Base-by-base conservation (phyloP, 768 basidiomycete genomes). In the Boletellus ananas region DNA sequence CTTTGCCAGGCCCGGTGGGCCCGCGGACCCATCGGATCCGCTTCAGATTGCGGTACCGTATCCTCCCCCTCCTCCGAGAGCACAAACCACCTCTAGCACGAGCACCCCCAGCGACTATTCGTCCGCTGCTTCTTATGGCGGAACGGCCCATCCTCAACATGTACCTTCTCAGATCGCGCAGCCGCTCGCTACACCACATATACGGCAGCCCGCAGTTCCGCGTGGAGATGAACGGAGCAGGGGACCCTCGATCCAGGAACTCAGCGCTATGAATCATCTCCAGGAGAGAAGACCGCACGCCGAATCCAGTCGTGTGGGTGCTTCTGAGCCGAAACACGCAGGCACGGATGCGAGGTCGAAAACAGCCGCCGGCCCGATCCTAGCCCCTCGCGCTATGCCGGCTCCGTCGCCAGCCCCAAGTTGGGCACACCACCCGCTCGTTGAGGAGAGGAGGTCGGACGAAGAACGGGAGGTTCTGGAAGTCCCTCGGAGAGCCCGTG, bases 1-100 rank as follows among this genome's bases (percentile, higher is more conserved):
- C 11, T 73, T 77, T 45, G 67, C 70, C 16, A 70, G 72, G 52
- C 62, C 69, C 9, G 65, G 60, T 14, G 64, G 61, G 6, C 42
- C 53, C 43, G 50, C 49, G 36, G 61, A 63, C 23, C 42, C 53
- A 1, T 10, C 49, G 2, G 65, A 68, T 46, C 51, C 52, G 1
- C 60, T 60, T 35, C 43, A 60, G 17, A 43, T 53, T 2, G 55
- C 57, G 14, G 55, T 58, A 12, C 63, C 65, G 2, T 69, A 64
- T 34, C 67, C 66, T 29, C 48, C 65, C 18, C 67, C 60, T 11
- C 63, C 57, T 31, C 59, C 64, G 1, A 59, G 67, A 18, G 38
- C 31, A 36, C 55, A 46, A 7, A n/a, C 54, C 11, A 52, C 48
- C 25, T 6, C 47, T 11, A 42, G 34, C 33, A 33, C 51, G 11